A percentile compares a stretch with the other conserved stretches of the same genome.
Evolutionary conservation across 176 grass and related monocot species (phyloP).

Genomic region (Luzula sylvatica): DNA sequence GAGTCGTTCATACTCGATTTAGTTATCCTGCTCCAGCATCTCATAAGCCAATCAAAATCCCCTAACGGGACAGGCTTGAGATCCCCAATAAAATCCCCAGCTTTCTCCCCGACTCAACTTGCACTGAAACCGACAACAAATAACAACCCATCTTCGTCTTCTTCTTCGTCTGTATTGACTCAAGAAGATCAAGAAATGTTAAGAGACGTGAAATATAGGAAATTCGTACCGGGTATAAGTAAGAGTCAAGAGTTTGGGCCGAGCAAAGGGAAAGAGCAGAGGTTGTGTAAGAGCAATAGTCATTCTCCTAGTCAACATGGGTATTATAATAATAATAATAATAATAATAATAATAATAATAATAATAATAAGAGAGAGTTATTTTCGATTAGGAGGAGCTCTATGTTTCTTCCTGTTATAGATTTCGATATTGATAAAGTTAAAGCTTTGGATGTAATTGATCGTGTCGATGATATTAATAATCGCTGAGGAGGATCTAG

Average conservation of each 20-base stretch:
- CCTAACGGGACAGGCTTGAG: constrained; percentile 28
- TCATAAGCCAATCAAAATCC: constrained; percentile 48
- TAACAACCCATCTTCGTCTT: constrained; percentile 37
- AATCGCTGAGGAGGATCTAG: constrained; percentile 17
- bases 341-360: constrained; percentile 9
- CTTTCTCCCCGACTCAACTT: constrained; percentile 58
- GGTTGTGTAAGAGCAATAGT: constrained; percentile 89
- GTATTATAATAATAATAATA: constrained; percentile 25
- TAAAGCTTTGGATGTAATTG: constrained; percentile 84
- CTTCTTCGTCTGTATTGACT: constrained; percentile 29
- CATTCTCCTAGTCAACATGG: constrained; percentile 83
- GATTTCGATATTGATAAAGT: constrained; percentile 65
- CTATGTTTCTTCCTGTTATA: constrained; percentile 63
- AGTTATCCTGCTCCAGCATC: constrained; percentile 66
- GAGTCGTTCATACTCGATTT: constrained; percentile 58
- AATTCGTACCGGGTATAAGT: constrained; percentile 81
- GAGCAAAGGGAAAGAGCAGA: constrained; percentile 39
- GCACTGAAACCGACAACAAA: constrained; percentile 26
- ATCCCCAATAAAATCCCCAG: constrained; percentile 87
- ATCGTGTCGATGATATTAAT: constrained; percentile 78
- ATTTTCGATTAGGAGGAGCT: constrained; percentile 44
- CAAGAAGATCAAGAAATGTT: constrained; percentile 97
- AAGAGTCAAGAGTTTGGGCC: constrained; percentile 90
- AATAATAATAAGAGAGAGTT: constrained; percentile 56
- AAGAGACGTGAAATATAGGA: constrained; percentile 66